phyloP scores from a whole-genome alignment of 164 flowering plant genomes.

The Buxus sempervirens region DNA sequence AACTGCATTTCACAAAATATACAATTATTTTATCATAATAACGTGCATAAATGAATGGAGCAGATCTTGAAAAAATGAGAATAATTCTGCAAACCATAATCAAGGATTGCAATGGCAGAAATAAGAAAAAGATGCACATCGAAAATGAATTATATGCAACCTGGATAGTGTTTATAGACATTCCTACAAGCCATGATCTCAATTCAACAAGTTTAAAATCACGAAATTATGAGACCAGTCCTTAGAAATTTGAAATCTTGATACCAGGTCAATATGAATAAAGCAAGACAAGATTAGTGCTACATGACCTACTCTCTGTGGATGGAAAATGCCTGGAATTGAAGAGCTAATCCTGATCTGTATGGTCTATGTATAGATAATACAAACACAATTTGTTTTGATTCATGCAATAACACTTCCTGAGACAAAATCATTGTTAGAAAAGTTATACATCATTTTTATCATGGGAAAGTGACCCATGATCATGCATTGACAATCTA shows the following conservation, averaged over 20 bases:
- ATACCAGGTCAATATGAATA: not conserved
- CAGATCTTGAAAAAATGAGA: not conserved
- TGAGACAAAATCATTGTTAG: not conserved
- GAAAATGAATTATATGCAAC: not conserved
- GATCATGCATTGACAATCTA: too few species aligned
- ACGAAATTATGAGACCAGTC: not conserved
- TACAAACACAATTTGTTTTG: not conserved
- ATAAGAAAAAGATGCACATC: not conserved
- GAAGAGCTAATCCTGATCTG: not conserved
- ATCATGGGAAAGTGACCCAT: too few species aligned
- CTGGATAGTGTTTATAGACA: not conserved
- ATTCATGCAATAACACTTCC: not conserved
- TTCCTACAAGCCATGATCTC: not conserved
- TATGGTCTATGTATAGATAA: not conserved
- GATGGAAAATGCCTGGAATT: not conserved
- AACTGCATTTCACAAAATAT: conserved; percentile 41
- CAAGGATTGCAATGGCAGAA: not conserved
- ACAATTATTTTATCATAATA: not conserved
- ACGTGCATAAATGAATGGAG: not conserved
- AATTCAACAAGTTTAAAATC: not conserved
- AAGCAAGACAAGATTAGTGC: not conserved
- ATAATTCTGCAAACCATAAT: not conserved
- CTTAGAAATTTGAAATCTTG: not conserved
- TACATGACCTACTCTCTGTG: not conserved
- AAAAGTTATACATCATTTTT: too few species aligned